These are phyloP conservation scores for Angophora floribunda DNA, from an alignment of 345 rosid genomes.

Conservation along the genomic window DNA sequence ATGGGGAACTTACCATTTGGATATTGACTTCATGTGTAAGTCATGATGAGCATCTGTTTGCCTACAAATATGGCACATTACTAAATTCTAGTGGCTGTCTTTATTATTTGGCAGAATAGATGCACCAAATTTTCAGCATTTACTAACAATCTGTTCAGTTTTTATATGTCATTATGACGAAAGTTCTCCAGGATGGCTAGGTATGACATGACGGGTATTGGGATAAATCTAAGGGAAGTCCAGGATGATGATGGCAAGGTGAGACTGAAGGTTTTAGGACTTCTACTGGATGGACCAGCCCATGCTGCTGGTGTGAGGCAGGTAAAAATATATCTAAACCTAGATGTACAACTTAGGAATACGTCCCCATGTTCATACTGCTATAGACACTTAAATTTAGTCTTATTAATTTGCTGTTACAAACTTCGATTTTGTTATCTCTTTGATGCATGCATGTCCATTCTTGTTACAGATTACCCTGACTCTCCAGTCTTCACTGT, in stretches of 20 bases:
- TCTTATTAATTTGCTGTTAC: not conserved
- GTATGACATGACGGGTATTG: constrained; percentile 89
- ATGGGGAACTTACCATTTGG: not conserved
- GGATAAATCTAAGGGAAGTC: constrained; percentile 88
- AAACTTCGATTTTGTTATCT: not conserved
- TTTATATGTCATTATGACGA: constrained; percentile 12
- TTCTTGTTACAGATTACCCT: not conserved
- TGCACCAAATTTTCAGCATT: not conserved
- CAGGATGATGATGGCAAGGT: constrained; percentile 54
- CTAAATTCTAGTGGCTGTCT: not conserved
- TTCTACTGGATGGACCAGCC: constrained; percentile 85
- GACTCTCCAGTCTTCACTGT: not conserved
- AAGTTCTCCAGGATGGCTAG: constrained; percentile 98
- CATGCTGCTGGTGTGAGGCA: constrained; percentile 78
- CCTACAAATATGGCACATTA: not conserved
- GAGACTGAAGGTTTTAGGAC: constrained; percentile 74
- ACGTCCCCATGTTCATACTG: not conserved
- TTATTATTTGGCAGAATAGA: not conserved
- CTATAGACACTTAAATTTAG: not conserved
- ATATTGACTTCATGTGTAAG: not conserved
- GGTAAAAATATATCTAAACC: constrained; percentile 20
- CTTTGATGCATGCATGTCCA: not conserved
- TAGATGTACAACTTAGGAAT: not conserved
- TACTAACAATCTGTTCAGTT: constrained; percentile 24
- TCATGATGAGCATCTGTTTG: not conserved